Conservation (phyloP, 2,329 filamentous ascomycete species). For the Stemphylium beticola region DNA sequence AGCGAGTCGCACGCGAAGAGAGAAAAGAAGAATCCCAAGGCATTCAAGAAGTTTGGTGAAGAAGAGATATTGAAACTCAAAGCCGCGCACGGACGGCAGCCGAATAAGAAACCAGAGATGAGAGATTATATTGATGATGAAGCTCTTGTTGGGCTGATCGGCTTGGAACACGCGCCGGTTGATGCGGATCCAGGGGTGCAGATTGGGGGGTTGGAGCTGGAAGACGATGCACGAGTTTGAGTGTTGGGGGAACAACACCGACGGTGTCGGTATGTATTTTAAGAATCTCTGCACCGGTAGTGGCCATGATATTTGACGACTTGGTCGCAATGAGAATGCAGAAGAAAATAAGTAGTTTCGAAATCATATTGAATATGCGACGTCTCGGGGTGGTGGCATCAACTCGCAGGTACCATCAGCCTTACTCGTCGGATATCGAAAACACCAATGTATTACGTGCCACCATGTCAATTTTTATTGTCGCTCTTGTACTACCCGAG, state of each 20-base stretch:
- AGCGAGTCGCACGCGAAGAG: conserved; percentile 36
- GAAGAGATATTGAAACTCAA: conserved; percentile 33
- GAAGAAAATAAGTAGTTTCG: no score
- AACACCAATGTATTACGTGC: no score
- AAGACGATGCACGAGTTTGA: conserved; percentile 21
- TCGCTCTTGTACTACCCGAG: no score
- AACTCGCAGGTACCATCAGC: no score
- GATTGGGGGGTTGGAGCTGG: conserved; percentile 28
- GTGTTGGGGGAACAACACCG: no score
- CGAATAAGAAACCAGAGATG: conserved; percentile 32
- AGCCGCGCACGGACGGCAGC: conserved; percentile 40
- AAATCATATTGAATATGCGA: no score
- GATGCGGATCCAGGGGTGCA: conserved; percentile 17
- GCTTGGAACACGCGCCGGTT: conserved; percentile 20
- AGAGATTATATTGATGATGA: conserved; percentile 43
- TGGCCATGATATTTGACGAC: neutral
- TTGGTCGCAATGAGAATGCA: no score
- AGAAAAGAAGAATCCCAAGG: conserved; percentile 42
- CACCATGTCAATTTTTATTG: no score
- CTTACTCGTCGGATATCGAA: no score
- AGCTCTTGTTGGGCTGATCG: conserved; percentile 38
- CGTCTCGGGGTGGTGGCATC: no score
- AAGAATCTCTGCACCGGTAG: neutral
- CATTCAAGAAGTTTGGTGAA: conserved; percentile 37
- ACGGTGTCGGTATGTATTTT: neutral